Evolutionary conservation across 305 asterid genomes (phyloP), one percentile per base, ranked within the genome.

Genomic region (Rubia balearica): DNA sequence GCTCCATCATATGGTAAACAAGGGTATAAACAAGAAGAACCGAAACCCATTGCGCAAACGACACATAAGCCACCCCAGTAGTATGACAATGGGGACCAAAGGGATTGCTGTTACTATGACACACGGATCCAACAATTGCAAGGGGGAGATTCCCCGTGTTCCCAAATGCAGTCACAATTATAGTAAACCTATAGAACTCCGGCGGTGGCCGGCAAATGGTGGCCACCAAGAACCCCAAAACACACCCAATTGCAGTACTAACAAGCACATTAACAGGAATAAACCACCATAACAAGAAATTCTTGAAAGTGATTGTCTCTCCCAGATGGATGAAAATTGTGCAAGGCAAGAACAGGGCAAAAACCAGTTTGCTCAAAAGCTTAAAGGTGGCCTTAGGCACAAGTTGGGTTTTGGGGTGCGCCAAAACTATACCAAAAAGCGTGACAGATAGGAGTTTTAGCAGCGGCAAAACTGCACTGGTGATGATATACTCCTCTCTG

Each of bases 1-100:
- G 98, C 81, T 93, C 98, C 98, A 93, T 93, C 97, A 93, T 93
- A 80, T 90, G 98, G 83, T 93, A 93, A 56, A 93, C 98, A 42
- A 93, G 92, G 33, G 98, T 88, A 60, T 84, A 93, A 59, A 93
- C 92, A 19, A 93, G 96, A 73, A 93, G 88, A 69, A 82, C 97
- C 0, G 98, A 89, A 1, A 93, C 89, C 96, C 98, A 93, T 48
- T 93, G 98, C 1, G 96, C 89, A 71, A 89, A 89, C 0, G 98
- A 90, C 7, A 89, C 97, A 75, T 93, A 93, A 65, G 98, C 91
- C n/a, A 86, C 84, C 40, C 98, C 98, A 38, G 72, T 83, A 1
- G 60, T 69, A 13, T 81, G 71, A 65, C 98, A 93, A 0, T 55
- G 75, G 0, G 87, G 91, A 42, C 98, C 98, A 76, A 93, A 93